Evolutionary conservation across 2,329 filamentous ascomycete species (phyloP).

Genomic region (Cladosporium sphaerospermum): DNA sequence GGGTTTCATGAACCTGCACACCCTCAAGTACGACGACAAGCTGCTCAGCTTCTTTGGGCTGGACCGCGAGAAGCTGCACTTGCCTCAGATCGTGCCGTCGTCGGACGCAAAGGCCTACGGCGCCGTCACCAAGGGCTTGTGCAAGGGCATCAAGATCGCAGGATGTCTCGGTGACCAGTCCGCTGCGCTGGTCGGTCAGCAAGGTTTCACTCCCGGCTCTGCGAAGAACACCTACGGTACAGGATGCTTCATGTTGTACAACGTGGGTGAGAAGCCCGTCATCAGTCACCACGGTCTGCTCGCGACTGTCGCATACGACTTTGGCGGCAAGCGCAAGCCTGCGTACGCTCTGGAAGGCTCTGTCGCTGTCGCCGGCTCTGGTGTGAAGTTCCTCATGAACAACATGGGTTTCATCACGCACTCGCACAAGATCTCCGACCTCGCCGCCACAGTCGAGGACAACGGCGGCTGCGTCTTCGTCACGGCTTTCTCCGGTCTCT

Average conservation of each 20-base stretch:
- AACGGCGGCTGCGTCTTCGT: slow-evolving; percentile 82
- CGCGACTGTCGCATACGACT: slow-evolving; percentile 77
- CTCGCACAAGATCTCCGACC: slow-evolving; percentile 56
- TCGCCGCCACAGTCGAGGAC: slow-evolving; percentile 60
- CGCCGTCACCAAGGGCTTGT: slow-evolving; percentile 46
- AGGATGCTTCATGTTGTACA: slow-evolving; percentile 79
- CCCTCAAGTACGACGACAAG: slow-evolving; percentile 70
- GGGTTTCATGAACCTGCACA: slow-evolving; percentile 86
- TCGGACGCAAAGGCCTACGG: slow-evolving; percentile 69
- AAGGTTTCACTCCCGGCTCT: slow-evolving; percentile 67
- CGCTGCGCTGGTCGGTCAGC: slow-evolving; percentile 66
- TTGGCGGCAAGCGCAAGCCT: slow-evolving; percentile 48
- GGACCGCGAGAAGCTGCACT: slow-evolving; percentile 59
- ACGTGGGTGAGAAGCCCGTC: slow-evolving; percentile 73
- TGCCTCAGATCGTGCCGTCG: slow-evolving; percentile 75
- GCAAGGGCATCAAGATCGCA: slow-evolving; percentile 65
- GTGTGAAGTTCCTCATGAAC: slow-evolving; percentile 37
- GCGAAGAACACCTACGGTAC: slow-evolving; percentile 88
- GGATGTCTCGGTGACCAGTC: slow-evolving; percentile 83
- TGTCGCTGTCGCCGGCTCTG: slow-evolving; percentile 71
- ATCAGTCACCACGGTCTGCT: slow-evolving; percentile 73
- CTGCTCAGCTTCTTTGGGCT: slow-evolving; percentile 75
- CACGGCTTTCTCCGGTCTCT: slow-evolving; percentile 84
- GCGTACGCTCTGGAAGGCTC: slow-evolving; percentile 76
- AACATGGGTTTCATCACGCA: slow-evolving; percentile 61